phyloP scores from a whole-genome alignment of 768 basidiomycete genomes.

The Lactifluus echinatus region DNA sequence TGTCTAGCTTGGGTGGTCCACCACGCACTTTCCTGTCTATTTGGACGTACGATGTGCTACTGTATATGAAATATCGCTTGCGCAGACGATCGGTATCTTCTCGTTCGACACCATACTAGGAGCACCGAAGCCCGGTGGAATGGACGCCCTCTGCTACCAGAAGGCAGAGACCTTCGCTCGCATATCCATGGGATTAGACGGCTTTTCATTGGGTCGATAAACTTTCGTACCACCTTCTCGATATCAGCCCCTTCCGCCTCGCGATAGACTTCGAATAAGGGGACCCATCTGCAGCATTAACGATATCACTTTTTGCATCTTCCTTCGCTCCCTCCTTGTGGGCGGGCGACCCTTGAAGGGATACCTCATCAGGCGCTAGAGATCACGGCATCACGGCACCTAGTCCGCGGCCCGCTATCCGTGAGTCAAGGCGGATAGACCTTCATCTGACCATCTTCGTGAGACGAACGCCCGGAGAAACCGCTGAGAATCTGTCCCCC shows the following conservation, averaged over 20 bases:
- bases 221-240: constrained; percentile 3
- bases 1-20: background rate
- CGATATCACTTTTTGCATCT: background rate
- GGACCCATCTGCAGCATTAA: background rate
- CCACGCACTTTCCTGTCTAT: background rate
- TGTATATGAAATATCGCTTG: background rate
- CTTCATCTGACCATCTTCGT: constrained; percentile 6
- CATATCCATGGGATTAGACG: constrained; percentile 4
- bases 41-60: background rate
- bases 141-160: background rate
- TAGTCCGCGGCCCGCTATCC: constrained; percentile 6
- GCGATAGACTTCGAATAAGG: constrained; percentile 5
- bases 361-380: background rate
- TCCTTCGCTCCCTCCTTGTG: background rate
- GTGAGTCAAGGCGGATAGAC: constrained; percentile 5
- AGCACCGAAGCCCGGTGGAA: background rate
- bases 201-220: constrained; percentile 16
- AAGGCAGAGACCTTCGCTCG: constrained; percentile 11
- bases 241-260: background rate
- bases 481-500: constrained; percentile 6
- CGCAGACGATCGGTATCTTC: constrained; percentile 3
- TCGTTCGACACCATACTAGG: constrained; percentile 6
- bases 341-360: background rate
- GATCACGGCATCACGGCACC: background rate
- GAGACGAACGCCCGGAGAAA: constrained; percentile 7